Evolutionary conservation across 2,329 filamentous ascomycete species (phyloP), one percentile per base, ranked within the genome.

Genomic region (Monosporascus sp.): DNA sequence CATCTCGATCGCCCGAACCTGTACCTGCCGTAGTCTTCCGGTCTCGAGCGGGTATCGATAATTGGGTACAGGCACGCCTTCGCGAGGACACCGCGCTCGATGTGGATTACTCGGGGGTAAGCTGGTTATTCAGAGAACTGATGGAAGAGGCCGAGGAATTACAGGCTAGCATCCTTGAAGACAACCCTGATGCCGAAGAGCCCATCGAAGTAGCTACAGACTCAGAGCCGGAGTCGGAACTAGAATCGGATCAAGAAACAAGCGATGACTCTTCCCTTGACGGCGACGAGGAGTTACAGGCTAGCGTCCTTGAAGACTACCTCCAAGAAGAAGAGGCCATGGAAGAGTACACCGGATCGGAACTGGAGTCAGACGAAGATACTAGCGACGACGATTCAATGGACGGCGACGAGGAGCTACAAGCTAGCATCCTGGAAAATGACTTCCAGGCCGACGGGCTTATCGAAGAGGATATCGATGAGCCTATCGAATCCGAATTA

Each of bases 61-160:
- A 63, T 34, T 47, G 49, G 31, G 47, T 34, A 14, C 57, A 57
- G 52, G 37, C 50, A 14, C 56, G 44, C 31, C 53, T 44, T 19
- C 41, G 51, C 1, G 56, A 58, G 22, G 37, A 57, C 45, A 50
- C 46, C n/a, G 41, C 49, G 2, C 16, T 34, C 11, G 53, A 54
- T 31, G 50, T n/a, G 9, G 54, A 54, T 20, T 31, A 31, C 36
- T 52, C 57, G 27, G 54, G 49, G 49, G 43, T 49, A 37, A 53
- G 46, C n/a, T 9, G 45, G 24, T 62, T 57, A 20, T 64, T 65
- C 48, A 44, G 44, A 47, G 63, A 64, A 17, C 61, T 64, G 36
- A 65, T 65, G 59, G 62, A 64, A 41, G 14, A 62, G 34, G 64
- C 65, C 47, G 64, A 66, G 6, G 64, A 66, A 54, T 55, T 66